Evolutionary conservation across 441 rosid genomes (phyloP), one percentile per base, ranked within the genome.

Genomic region (Capsella rubella): DNA sequence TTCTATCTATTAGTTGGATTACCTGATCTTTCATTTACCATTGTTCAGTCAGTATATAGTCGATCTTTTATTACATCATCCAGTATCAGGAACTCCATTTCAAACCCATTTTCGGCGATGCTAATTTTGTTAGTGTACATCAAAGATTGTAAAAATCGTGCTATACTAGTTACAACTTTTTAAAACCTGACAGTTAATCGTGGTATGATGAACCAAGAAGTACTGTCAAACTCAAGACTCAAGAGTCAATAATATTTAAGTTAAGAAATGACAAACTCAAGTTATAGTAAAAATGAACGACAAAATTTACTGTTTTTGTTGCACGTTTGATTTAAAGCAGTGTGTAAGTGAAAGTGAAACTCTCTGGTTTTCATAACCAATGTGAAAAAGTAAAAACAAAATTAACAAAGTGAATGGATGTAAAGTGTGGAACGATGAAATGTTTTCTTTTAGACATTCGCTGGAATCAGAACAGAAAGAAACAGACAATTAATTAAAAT

Each of bases 381-480:
- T 46, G 53, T 63, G 16, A 18, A 63, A 74, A 46, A 57, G 65
- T 46, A 35, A 35, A 73, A 51, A 21, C 28, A 73, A 39, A 10
- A 1, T 61, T 51, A 25, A 61, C 63, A 43, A 68, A 68, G 43
- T 21, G 10, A 32, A 39, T 42, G 16, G 60, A 51, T 45, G 57
- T 18, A 50, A 28, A 58, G 28, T 25, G 56, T 74, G 40, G 29
- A 62, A 69, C 53, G 43, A 69, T 61, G 71, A 72, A 76, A 76
- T 76, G 72, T 76, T 64, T 76, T 76, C 4, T 47, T 55, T 62
- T 32, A 28, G 45, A 75, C 70, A 69, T 69, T 61, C 52, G 16
- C 64, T 75, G 65, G 56, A 21, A 67, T 28, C 52, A 45, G 45
- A 62, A 40, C 56, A 69, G 15, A n/a, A 51, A 68, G 25, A 68